Percentiles rank a stretch among this genome's conserved stretches.
Evolutionary conservation across 2,329 filamentous ascomycete species (phyloP).

Genomic region (Neopestalotiopsis rosae): DNA sequence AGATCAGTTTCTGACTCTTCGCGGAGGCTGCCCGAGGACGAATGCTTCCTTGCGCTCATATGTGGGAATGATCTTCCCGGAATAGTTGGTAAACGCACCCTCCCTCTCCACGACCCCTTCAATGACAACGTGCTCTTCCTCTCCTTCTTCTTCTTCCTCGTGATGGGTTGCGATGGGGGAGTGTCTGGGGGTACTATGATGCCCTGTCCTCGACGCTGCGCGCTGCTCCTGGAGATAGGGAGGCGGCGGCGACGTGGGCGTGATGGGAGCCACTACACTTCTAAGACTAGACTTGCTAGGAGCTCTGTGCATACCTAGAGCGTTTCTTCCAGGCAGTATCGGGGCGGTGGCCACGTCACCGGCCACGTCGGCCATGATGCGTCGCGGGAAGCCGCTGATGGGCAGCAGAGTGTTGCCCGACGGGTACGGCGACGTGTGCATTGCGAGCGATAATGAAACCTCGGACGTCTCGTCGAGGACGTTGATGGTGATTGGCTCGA

Average conservation of each 20-base stretch:
- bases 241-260: slow-evolving; percentile 2
- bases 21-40: neutral
- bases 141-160: neutral
- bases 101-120: neutral
- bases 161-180: neutral
- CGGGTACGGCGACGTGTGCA: slow-evolving; percentile 29
- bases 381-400: slow-evolving; percentile 38
- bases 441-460: slow-evolving; percentile 33
- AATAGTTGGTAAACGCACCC: slow-evolving; percentile 5
- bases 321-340: slow-evolving; percentile 8
- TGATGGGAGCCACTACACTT: slow-evolving; percentile 2
- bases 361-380: slow-evolving; percentile 31
- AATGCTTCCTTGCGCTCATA: neutral
- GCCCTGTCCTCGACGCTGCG: neutral
- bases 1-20: slow-evolving; percentile 14
- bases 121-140: neutral
- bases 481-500: slow-evolving; percentile 31
- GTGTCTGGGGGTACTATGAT: neutral
- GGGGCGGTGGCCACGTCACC: slow-evolving; percentile 20
- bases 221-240: neutral
- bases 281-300: neutral
- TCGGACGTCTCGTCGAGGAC: slow-evolving; percentile 29
- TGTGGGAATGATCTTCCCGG: slow-evolving; percentile 1
- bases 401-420: slow-evolving; percentile 32
- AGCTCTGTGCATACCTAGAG: slow-evolving; percentile 9